Evolutionary conservation across 140 eudicot species (phyloP).

Genomic region (Flaveria floridana): DNA sequence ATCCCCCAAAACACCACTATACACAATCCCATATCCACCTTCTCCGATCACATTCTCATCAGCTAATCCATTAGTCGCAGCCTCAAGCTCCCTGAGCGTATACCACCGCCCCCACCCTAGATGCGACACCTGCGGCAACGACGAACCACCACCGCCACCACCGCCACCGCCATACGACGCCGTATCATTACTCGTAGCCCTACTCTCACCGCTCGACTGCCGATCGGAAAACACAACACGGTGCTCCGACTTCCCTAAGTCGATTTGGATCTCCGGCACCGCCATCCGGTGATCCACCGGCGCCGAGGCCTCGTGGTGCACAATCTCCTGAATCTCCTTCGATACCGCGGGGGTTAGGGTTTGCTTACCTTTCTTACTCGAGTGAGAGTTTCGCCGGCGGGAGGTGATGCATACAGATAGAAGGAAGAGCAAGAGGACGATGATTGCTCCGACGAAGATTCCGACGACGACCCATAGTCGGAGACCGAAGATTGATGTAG

Average conservation of each 20-base stretch:
- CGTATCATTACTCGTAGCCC: constrained; percentile 60
- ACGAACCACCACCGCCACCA: constrained; percentile 46
- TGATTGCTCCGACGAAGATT: constrained; percentile 71
- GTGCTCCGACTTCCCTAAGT: constrained; percentile 82
- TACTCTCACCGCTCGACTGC: constrained; percentile 86
- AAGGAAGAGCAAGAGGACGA: constrained; percentile 66
- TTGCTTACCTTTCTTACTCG: constrained; percentile 21
- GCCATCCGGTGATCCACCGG: constrained; percentile 41
- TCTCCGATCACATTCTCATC: constrained; percentile 97
- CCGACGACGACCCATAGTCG: constrained; percentile 86
- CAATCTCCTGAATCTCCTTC: constrained; percentile 79
- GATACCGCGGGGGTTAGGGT: constrained; percentile 57
- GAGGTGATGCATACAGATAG: constrained; percentile 75
- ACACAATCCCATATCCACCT: constrained; percentile 95
- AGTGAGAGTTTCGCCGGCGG: constrained; percentile 47
- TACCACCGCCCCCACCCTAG: constrained; percentile 98
- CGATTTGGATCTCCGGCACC: constrained; percentile 83
- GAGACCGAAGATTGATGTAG: constrained; percentile 89
- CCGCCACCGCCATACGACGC: constrained; percentile 65
- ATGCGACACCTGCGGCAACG: constrained; percentile 87
- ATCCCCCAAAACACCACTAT: constrained; percentile 75
- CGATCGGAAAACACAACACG: constrained; percentile 74
- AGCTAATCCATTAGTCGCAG: constrained; percentile 68
- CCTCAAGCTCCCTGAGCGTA: constrained; percentile 81
- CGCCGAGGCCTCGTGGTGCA: constrained; percentile 40